phyloP scores from a whole-genome alignment of 352 stramenopile genomes.

The Phytophthora palmivora region DNA sequence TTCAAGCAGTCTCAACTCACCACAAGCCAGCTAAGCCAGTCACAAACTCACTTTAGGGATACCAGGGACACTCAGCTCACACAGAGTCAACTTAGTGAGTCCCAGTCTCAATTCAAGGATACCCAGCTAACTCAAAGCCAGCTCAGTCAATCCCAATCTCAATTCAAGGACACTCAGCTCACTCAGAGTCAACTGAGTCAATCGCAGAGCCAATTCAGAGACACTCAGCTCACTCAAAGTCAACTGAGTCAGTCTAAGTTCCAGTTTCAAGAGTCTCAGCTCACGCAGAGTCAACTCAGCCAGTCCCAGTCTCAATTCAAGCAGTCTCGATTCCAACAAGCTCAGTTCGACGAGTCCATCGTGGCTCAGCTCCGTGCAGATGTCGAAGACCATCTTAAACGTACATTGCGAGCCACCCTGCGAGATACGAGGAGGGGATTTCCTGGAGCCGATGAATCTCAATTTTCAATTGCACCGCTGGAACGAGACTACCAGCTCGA shows the following conservation, averaged over 20 bases:
- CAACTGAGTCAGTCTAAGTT: constrained; percentile 11
- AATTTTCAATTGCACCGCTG: constrained; percentile 42
- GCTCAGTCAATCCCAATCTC: constrained; percentile 11
- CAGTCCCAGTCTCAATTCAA: constrained; percentile 18
- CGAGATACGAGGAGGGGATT: constrained; percentile 26
- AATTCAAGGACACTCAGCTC: constrained; percentile 17
- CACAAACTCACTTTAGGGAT: constrained; percentile 5
- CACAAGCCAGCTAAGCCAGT: constrained; percentile 9
- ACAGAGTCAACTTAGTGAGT: constrained; percentile 24
- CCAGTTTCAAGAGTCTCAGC: constrained; percentile 13
- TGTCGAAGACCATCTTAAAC: constrained; percentile 40
- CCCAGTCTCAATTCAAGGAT: constrained; percentile 14
- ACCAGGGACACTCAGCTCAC: constrained; percentile 15
- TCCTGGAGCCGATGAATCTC: constrained; percentile 31
- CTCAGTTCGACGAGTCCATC: constrained; percentile 29
- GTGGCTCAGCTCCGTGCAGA: constrained; percentile 36
- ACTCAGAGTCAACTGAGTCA: constrained; percentile 22
- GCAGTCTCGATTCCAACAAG: constrained; percentile 30
- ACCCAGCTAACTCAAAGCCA: constrained; percentile 18
- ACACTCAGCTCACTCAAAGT: constrained; percentile 15
- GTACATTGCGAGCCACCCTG: constrained; percentile 28
- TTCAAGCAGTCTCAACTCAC: constrained; percentile 15
- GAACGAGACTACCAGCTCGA: constrained; percentile 59
- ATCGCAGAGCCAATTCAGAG: constrained; percentile 11
- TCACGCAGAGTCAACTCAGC: constrained; percentile 19